A percentile compares a stretch with the other conserved stretches of the same genome.
These are phyloP conservation scores for Lagerstroemia speciosa DNA, from an alignment of 345 rosid genomes.

Conservation along the genomic window DNA sequence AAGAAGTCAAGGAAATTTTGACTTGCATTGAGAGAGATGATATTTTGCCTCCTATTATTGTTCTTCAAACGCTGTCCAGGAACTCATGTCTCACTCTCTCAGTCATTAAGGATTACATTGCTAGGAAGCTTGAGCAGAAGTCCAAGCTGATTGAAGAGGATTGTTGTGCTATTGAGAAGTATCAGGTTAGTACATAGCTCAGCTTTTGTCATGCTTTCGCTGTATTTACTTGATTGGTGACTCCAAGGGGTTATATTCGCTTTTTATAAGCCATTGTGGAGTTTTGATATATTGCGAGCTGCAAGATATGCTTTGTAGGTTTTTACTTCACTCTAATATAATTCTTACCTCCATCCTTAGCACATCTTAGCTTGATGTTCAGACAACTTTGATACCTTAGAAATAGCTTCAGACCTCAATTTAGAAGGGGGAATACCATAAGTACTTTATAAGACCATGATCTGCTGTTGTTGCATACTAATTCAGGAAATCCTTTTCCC, in stretches of 20 bases:
- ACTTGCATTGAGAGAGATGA: constrained; percentile 86
- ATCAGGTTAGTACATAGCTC: constrained; percentile 52
- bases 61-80: constrained; percentile 82
- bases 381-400: neutral
- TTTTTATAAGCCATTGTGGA: neutral
- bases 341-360: neutral
- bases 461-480: constrained; percentile 2
- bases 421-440: neutral
- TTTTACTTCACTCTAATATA: neutral
- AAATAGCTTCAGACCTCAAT: neutral
- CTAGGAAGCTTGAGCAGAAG: constrained; percentile 92
- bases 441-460: neutral
- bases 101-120: constrained; percentile 90
- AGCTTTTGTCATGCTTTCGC: neutral
- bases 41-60: constrained; percentile 92
- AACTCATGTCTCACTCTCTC: constrained; percentile 94
- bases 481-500: neutral
- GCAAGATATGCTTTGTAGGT: neutral
- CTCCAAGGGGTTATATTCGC: neutral
- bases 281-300: neutral
- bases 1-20: constrained; percentile 90
- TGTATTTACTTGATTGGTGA: neutral
- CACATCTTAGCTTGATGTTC: neutral
- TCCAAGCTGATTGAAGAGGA: constrained; percentile 93
- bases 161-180: constrained; percentile 78